These are phyloP conservation scores for Aspergillus sclerotialis DNA, from an alignment of 2,329 filamentous ascomycete genomes.

Conservation along the genomic window DNA sequence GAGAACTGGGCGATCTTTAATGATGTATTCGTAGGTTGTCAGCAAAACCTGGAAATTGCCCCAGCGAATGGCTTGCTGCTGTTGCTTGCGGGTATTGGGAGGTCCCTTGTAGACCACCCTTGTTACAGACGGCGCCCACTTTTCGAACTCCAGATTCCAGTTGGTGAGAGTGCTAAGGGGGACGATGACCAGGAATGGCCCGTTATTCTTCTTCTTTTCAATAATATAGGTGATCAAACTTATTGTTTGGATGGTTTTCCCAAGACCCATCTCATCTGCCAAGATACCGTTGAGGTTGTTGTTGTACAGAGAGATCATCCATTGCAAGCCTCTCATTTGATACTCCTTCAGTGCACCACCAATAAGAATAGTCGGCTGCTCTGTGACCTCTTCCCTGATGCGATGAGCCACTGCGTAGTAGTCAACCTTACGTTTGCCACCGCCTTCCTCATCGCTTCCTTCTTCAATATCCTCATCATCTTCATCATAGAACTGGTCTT, in stretches of 20 bases:
- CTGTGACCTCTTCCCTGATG: slow-evolving; percentile 82
- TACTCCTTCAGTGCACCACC: slow-evolving; percentile 95
- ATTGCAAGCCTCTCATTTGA: slow-evolving; percentile 95
- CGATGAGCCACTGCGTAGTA: slow-evolving; percentile 98
- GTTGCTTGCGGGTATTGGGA: slow-evolving; percentile 76
- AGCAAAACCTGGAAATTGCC: slow-evolving; percentile 93
- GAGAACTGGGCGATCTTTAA: slow-evolving; percentile 91
- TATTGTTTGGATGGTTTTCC: slow-evolving; percentile 99
- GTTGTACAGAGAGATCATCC: slow-evolving; percentile 99
- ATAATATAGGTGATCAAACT: slow-evolving; percentile 96
- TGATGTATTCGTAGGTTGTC: slow-evolving; percentile 98
- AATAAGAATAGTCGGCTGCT: slow-evolving; percentile 78
- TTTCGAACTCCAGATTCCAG: slow-evolving; percentile 98
- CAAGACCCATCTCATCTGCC: slow-evolving; percentile 98
- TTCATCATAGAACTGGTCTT: slow-evolving; percentile 45
- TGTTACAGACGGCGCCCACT: slow-evolving; percentile 84
- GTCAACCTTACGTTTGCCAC: slow-evolving; percentile 70
- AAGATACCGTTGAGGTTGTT: slow-evolving; percentile 99
- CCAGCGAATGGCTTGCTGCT: slow-evolving; percentile 89
- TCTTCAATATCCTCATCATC: slow-evolving; percentile 63
- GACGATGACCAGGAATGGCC: slow-evolving; percentile 93
- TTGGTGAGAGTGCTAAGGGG: slow-evolving; percentile 95
- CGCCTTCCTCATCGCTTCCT: slow-evolving; percentile 56
- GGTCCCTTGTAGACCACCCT: slow-evolving; percentile 97
- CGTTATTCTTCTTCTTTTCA: slow-evolving; percentile 84